phyloP scores from a whole-genome alignment of 129 eudicot genomes.

The Glebionis coronaria region DNA sequence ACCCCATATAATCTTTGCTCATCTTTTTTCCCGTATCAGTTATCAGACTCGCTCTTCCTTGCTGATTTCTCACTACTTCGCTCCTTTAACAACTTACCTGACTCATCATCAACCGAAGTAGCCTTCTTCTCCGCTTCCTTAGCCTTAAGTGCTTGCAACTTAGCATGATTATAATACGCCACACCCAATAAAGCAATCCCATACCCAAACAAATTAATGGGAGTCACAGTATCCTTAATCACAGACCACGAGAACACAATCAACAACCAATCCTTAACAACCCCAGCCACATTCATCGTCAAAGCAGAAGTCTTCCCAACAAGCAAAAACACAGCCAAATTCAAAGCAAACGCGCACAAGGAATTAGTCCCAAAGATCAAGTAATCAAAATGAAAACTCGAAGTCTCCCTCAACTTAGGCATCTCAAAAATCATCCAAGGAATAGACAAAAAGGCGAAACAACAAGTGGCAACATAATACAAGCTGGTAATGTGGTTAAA shows the following conservation, averaged over 20 bases:
- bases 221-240: constrained; percentile 70
- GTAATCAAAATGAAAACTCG: constrained; percentile 64
- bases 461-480: constrained; percentile 77
- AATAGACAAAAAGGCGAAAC: constrained; percentile 50
- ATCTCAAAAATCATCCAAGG: constrained; percentile 74
- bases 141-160: constrained; percentile 65
- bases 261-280: constrained; percentile 84
- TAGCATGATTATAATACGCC: constrained; percentile 57
- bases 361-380: constrained; percentile 72
- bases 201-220: constrained; percentile 61
- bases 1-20: constrained; percentile 17
- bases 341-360: constrained; percentile 70
- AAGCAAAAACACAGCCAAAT: constrained; percentile 73
- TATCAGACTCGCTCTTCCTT: constrained; percentile 40
- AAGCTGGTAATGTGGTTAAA: constrained; percentile 65
- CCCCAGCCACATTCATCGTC: constrained; percentile 91
- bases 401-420: constrained; percentile 54
- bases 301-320: constrained; percentile 78
- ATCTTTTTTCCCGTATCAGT: constrained; percentile 29
- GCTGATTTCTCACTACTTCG: constrained; percentile 37
- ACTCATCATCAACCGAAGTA: constrained; percentile 56
- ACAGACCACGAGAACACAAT: constrained; percentile 90
- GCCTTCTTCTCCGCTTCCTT: constrained; percentile 60
- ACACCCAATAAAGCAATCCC: constrained; percentile 79
- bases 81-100: constrained; percentile 61